Percentiles rank a stretch among this genome's conserved stretches.
Evolutionary conservation across 2,329 filamentous ascomycete genomes (phyloP).

Genomic region (Calonectria crousiana): DNA sequence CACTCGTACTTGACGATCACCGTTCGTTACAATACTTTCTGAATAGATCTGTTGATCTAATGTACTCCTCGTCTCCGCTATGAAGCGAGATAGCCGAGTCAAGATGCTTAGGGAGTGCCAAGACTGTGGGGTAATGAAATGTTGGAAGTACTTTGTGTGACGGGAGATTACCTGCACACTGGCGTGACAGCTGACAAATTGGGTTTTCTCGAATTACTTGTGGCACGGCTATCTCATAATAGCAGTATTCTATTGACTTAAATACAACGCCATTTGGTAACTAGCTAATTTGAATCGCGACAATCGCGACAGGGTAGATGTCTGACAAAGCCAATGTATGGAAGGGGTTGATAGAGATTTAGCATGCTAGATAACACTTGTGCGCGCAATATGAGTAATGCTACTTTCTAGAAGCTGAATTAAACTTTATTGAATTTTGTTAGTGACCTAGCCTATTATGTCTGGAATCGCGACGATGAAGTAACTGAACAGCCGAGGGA

Average conservation of each 20-base stretch:
- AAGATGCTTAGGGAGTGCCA: not conserved
- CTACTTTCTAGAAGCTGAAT: too few relatives aligned
- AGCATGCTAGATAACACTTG: not conserved
- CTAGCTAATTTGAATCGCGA: too few relatives aligned
- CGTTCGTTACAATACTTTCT: not conserved
- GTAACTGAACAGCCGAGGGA: not conserved
- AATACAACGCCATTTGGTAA: too few relatives aligned
- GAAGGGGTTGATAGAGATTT: not conserved
- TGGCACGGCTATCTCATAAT: not conserved
- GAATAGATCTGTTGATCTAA: not conserved
- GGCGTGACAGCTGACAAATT: not conserved
- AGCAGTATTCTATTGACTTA: not conserved
- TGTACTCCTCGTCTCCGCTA: not conserved
- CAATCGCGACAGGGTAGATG: not conserved
- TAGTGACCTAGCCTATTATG: too few relatives aligned
- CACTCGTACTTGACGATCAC: not conserved
- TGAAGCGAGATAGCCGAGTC: not conserved
- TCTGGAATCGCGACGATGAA: not conserved
- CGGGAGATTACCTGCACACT: not conserved
- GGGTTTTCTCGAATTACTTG: not conserved
- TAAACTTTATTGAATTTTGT: too few relatives aligned
- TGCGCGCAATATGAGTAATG: too few relatives aligned
- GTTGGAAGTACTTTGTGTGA: too few relatives aligned
- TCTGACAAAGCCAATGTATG: too few relatives aligned
- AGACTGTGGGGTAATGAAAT: not conserved